Evolutionary conservation across 768 basidiomycete genomes (phyloP), one percentile per base, ranked within the genome.

Genomic region (Mycena alexandri): DNA sequence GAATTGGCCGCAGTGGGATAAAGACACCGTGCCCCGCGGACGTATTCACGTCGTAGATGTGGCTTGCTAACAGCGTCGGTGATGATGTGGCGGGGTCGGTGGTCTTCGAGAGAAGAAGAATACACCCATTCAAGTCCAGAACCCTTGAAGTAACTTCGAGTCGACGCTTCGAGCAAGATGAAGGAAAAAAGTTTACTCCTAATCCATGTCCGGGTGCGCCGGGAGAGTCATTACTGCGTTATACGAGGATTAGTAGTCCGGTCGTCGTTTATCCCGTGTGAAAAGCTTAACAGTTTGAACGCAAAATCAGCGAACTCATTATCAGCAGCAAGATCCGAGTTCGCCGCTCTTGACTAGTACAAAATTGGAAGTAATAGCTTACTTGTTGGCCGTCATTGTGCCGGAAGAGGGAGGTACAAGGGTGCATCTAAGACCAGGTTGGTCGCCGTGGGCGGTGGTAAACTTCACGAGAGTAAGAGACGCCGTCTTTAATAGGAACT

Each of bases 381-480:
- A 41, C 5, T 16, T 29, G 34, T 61, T 29, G 21, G 34, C 24
- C 21, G 14, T 19, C n/a, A 38, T 56, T 29, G 25, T 42, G 44
- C 47, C 25, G n/a, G 21, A 64, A 57, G 3, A 21, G 33, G 33
- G 25, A 65, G 43, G 57, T 44, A 38, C 34, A 60, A 59, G 44
- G 57, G 57, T 29, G 42, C 38, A 41, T 29, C 38, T 13, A 17
- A 8, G 16, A 3, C 19, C 29, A 36, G 25, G 13, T 42, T 58
- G 57, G 64, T 65, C 51, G 51, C 64, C 57, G 64, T 34, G 29
- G 24, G 24, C 14, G 59, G 36, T 55, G 44, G 60, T 67, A 55
- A 38, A 29, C 36, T 61, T 61, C 48, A 60, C 54, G 46, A 56
- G 47, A 67, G 53, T 61, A 67, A 67, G 65, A 56, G 65, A 59